Evolutionary conservation across 2,329 filamentous ascomycete species (phyloP).

Genomic region (Trichoderma lentiforme): DNA sequence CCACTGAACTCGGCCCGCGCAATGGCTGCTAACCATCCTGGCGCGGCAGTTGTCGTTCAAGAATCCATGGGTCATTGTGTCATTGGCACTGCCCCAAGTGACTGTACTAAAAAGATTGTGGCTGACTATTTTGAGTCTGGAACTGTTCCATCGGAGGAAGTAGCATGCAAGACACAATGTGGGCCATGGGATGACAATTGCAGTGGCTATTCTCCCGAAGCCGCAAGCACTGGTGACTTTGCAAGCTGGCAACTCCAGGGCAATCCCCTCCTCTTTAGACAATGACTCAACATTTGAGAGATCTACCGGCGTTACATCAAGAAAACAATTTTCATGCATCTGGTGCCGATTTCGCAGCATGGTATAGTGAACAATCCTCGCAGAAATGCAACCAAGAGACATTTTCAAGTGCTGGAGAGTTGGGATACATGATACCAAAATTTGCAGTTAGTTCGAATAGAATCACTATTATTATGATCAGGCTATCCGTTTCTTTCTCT

Average conservation of each 20-base stretch:
- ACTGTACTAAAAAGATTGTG: not conserved
- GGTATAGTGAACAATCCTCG: not conserved
- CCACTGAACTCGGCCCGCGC: not conserved
- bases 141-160: not conserved
- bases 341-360: not conserved
- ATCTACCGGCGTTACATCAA: not conserved
- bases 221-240: not conserved
- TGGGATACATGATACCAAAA: not conserved
- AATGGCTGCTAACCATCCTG: not conserved
- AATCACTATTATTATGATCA: not conserved
- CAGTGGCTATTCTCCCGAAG: not conserved
- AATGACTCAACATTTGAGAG: not conserved
- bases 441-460: not conserved
- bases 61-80: not conserved
- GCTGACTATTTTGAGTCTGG: not conserved
- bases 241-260: not conserved
- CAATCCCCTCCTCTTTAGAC: not conserved
- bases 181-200: conserved; percentile 1
- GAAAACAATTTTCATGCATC: not conserved
- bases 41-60: not conserved
- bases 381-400: not conserved
- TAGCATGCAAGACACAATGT: not conserved
- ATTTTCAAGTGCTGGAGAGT: not conserved
- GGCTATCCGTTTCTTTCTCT: not conserved
- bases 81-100: not conserved